Base-by-base conservation (phyloP, 306 rosid genomes). In the Lathyrus tuberosus region DNA sequence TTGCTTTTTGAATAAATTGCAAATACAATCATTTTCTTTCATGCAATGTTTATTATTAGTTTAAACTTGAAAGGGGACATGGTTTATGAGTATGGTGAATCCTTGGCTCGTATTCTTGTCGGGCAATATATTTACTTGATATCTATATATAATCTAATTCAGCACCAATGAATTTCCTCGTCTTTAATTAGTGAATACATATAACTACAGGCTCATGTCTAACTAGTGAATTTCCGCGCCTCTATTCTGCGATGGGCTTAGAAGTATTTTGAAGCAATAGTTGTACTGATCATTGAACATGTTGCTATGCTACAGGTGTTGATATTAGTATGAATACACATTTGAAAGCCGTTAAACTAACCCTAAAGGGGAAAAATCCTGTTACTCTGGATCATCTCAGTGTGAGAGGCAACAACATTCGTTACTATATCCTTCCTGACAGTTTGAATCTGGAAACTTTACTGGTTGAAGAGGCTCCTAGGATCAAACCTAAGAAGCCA, bases 401-500 rank as follows among this genome's bases (percentile, higher is more conserved):
- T 53, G 96, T 92, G 70, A 86, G 96, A 86, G 98, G 98, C 41
- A 90, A 88, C 90, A 90, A 86, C 53, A 92, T 92, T 48, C 88
- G 98, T 9, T 92, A 92, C 65, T 90, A 92, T 62, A 80, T 80
- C 67, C 84, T 80, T 71, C 84, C 84, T 24, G 84, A 80, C 78
- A 80, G 84, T 69, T 80, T 80, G 78, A 80, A 80, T 61, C 84
- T 80, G 6, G 84, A 80, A 69, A 80, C 84, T 51, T 51, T 80
- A 46, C 75, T 80, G 61, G 84, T 80, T 75, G 84, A 80, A 76
- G 84, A 80, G 62, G 53, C 81, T 8, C 96, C 98, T 10, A 79
- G 96, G 76, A 91, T 93, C 81, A 93, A 93, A 82, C 98, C 98
- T 62, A 93, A 90, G 87, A 93, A 90, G 81, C 91, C 96, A 43